Base-by-base conservation (phyloP, 768 basidiomycete species). In the Cystobasidium onofrii region DNA sequence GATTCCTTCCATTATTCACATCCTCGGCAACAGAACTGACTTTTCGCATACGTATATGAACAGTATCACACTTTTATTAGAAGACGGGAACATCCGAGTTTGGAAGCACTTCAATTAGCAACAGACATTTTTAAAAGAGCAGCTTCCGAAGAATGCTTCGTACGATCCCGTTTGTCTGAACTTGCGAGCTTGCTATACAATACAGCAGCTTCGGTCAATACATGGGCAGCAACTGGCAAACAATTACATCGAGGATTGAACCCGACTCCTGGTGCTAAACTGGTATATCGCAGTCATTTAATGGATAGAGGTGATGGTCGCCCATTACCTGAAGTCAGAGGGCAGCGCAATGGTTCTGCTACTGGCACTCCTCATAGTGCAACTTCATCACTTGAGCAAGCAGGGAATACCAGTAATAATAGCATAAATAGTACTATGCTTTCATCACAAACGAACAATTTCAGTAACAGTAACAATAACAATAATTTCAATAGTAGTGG, bases 41-140 rank as follows among this genome's bases (percentile, higher is more conserved):
- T 39, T 39, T 39, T 6, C 12, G 9, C 17, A 6, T 20, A 18
- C 23, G n/a, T n/a, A n/a, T 7, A 13, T 27, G 6, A 13, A 41
- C 67, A 79, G 73, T 79, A 79, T 43, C 77, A 79, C 43, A 75
- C 76, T 15, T 76, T 78, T 66, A 76, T 79, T 15, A 76, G 79
- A 7, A 61, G 75, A 3, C 73, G 79, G 2, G 79, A 79, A 29
- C 18, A 73, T 0, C 15, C 34, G 0, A 76, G 76, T 1, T 60
- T 79, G 1, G 36, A 57, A 7, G 71, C 77, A 0, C 71, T 79
- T 1, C 75, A 77, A 1, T 67, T 77, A 39, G 78, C 76, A 1
- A 77, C 76, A 6, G 79, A 77, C 33, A 62, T 73, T 23, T 65
- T 78, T 46, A 77, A 77, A 65, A 27, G 66, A 1, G 61, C 41